These are phyloP conservation scores for Blastobotrys aristatus DNA, from an alignment of 1,139 yeast genomes.

Conservation along the genomic window DNA sequence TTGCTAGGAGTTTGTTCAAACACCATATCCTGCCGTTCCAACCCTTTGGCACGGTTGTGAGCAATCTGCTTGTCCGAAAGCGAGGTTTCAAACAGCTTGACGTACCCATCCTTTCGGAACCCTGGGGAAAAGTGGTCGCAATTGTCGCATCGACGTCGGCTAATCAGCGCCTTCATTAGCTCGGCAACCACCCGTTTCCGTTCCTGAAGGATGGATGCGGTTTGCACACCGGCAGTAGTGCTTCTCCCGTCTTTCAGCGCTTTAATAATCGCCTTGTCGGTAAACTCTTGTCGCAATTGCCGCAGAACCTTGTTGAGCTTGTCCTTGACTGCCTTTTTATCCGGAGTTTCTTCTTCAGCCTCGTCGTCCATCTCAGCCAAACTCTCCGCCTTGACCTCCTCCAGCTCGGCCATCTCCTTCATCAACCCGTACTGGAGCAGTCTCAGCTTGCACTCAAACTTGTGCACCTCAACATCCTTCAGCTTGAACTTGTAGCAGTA, in stretches of 20 bases:
- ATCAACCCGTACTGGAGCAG: slow-evolving; percentile 86
- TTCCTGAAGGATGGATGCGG: slow-evolving; percentile 84
- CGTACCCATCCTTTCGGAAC: slow-evolving; percentile 90
- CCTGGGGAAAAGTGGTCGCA: slow-evolving; percentile 94
- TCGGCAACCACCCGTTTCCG: slow-evolving; percentile 72
- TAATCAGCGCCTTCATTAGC: slow-evolving; percentile 64
- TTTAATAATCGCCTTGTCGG: slow-evolving; percentile 58
- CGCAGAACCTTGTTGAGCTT: slow-evolving; percentile 42
- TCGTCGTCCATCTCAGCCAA: slow-evolving; percentile 29
- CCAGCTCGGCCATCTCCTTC: slow-evolving; percentile 64
- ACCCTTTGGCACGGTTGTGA: slow-evolving; percentile 78
- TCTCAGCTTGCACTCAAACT: slow-evolving; percentile 69
- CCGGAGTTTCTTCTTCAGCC: slow-evolving; percentile 30
- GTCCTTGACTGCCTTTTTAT: slow-evolving; percentile 22
- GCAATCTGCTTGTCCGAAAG: slow-evolving; percentile 71
- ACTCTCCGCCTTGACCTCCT: slow-evolving; percentile 48
- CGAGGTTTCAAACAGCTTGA: slow-evolving; percentile 86
- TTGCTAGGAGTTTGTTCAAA: slow-evolving; percentile 33
- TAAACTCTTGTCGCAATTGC: slow-evolving; percentile 62
- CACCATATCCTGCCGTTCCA: slow-evolving; percentile 67
- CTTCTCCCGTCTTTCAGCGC: slow-evolving; percentile 81
- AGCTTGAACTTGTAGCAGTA: slow-evolving; percentile 85
- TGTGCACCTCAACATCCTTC: slow-evolving; percentile 62
- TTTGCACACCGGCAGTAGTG: slow-evolving; percentile 58
- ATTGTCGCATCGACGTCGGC: slow-evolving; percentile 86